These are phyloP conservation scores for Colletotrichum agaves DNA, from an alignment of 2,329 filamentous ascomycete species.

Conservation along the genomic window DNA sequence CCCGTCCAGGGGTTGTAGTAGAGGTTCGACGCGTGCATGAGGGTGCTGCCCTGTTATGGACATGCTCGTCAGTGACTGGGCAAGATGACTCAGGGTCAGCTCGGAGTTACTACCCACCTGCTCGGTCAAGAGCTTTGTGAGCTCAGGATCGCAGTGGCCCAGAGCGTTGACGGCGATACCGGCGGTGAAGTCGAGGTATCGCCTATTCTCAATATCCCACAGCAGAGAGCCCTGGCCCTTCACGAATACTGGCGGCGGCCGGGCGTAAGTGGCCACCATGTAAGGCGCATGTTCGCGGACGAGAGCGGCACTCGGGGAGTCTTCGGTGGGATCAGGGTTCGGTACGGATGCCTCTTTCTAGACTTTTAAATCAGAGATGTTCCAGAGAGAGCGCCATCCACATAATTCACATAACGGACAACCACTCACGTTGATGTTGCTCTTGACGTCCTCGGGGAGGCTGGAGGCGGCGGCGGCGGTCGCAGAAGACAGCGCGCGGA, in stretches of 20 bases:
- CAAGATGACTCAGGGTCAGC: slow-evolving; percentile 21
- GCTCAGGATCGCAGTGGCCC: slow-evolving; percentile 87
- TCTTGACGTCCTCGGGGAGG: slow-evolving; percentile 47
- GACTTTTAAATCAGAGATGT: not conserved
- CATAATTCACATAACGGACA: too few relatives aligned
- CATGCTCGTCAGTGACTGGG: slow-evolving; percentile 15
- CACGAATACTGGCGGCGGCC: slow-evolving; percentile 89
- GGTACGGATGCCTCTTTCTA: slow-evolving; percentile 55
- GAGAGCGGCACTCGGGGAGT: slow-evolving; percentile 80
- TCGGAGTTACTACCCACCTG: slow-evolving; percentile 64
- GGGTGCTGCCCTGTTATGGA: slow-evolving; percentile 69
- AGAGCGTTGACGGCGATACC: slow-evolving; percentile 96
- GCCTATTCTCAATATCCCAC: slow-evolving; percentile 88
- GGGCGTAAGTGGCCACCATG: slow-evolving; percentile 96
- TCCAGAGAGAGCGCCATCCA: not conserved
- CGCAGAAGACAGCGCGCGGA: slow-evolving; percentile 48
- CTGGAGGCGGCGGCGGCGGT: slow-evolving; percentile 49
- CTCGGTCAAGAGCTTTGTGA: slow-evolving; percentile 78
- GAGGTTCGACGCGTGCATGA: slow-evolving; percentile 93
- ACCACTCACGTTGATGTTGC: slow-evolving; percentile 48
- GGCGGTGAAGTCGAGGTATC: slow-evolving; percentile 93
- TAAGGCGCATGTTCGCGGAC: slow-evolving; percentile 81
- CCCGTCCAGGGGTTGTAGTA: slow-evolving; percentile 98
- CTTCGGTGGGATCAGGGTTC: slow-evolving; percentile 77
- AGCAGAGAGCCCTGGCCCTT: slow-evolving; percentile 88